These are phyloP conservation scores for Trichothecium sympodiale DNA, from an alignment of 2,329 filamentous ascomycete species.

Conservation along the genomic window DNA sequence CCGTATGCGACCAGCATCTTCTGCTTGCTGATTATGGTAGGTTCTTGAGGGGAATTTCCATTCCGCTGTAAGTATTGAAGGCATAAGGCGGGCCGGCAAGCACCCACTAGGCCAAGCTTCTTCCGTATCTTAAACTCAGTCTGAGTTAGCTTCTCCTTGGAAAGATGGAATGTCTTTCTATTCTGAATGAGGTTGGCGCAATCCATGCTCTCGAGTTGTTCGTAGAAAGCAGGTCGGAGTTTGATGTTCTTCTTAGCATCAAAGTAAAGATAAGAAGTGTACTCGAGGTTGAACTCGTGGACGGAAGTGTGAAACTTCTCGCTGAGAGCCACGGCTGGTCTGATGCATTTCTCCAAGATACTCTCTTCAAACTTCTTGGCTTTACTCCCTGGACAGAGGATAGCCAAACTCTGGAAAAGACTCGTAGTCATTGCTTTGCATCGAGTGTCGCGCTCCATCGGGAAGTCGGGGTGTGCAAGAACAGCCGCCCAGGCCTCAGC, in stretches of 20 bases:
- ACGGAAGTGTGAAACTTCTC: conserved; percentile 27
- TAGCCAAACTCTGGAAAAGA: conserved; percentile 15
- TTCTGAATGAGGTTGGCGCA: conserved; percentile 26
- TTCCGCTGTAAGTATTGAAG: conserved; percentile 23
- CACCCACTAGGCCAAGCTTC: conserved; percentile 21
- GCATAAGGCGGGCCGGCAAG: conserved; percentile 22
- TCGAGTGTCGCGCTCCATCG: conserved; percentile 11
- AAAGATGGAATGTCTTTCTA: conserved; percentile 21
- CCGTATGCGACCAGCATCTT: conserved; percentile 27
- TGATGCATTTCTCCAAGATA: conserved; percentile 17
- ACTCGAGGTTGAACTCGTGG: conserved; percentile 24
- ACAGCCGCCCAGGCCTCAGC: conserved; percentile 25
- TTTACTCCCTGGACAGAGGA: conserved; percentile 16
- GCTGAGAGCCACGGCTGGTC: conserved; percentile 23
- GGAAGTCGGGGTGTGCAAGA: conserved; percentile 18
- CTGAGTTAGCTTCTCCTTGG: conserved; percentile 19
- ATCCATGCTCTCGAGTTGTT: conserved; percentile 18
- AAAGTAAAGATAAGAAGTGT: conserved; percentile 18
- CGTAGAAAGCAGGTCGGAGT: conserved; percentile 18
- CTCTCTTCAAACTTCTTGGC: conserved; percentile 11
- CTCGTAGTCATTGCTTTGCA: conserved; percentile 16
- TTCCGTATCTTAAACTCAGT: conserved; percentile 18
- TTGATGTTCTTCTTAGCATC: conserved; percentile 11
- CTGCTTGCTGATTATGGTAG: conserved; percentile 23
- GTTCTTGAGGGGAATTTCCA: conserved; percentile 18